These are phyloP conservation scores for Plasmodium vivax DNA, from an alignment of 169 alveolate genomes.

Conservation along the genomic window DNA sequence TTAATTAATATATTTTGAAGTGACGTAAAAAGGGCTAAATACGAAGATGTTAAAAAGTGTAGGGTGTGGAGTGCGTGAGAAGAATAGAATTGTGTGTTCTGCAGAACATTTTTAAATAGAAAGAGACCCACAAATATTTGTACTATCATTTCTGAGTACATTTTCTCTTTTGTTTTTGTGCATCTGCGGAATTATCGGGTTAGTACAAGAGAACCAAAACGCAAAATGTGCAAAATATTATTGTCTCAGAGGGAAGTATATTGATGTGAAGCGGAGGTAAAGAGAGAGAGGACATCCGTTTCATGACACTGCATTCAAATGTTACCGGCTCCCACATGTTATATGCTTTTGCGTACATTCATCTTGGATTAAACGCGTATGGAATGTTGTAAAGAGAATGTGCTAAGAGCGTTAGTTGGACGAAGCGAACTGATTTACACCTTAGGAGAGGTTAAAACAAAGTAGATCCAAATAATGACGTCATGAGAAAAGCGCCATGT, in stretches of 20 bases:
- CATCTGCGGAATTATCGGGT: neutral
- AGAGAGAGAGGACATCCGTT: no score
- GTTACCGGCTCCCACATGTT: neutral
- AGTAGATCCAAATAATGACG: neutral
- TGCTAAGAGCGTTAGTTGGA: neutral
- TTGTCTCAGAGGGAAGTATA: neutral
- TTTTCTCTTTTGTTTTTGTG: neutral
- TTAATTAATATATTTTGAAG: neutral
- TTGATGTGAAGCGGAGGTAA: neutral
- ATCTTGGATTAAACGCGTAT: neutral
- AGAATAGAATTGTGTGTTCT: neutral
- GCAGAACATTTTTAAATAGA: neutral
- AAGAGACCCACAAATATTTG: neutral
- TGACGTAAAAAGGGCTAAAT: neutral
- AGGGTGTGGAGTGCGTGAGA: neutral
- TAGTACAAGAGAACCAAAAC: neutral
- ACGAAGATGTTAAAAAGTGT: neutral
- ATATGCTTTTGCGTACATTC: neutral
- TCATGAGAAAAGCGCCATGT: neutral
- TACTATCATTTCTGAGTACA: neutral
- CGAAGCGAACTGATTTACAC: neutral
- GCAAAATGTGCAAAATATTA: neutral
- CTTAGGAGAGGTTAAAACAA: neutral
- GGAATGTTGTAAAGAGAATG: neutral
- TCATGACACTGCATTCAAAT: neutral